Evolutionary conservation across 2,329 filamentous ascomycete species (phyloP).

Genomic region (Sordariomycetes sp.): DNA sequence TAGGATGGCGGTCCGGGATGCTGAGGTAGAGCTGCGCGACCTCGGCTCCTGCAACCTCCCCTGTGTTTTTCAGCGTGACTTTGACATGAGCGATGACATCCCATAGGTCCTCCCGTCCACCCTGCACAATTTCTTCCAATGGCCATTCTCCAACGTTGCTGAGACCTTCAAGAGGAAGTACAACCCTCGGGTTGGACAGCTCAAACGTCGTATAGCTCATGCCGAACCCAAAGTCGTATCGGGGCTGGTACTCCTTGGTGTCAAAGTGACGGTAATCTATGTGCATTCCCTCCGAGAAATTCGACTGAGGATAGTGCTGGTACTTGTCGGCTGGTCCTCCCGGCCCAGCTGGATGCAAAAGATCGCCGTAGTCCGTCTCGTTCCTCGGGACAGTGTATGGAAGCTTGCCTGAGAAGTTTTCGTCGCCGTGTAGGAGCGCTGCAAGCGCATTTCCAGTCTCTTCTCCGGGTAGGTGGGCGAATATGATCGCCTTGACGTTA

Average conservation of each 20-base stretch:
- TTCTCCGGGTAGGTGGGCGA: conserved; percentile 56
- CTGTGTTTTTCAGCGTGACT: conserved; percentile 31
- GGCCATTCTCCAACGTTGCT: conserved; percentile 20
- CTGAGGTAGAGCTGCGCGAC: conserved; percentile 39
- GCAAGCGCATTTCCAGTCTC: conserved; percentile 48
- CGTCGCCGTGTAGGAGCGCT: conserved; percentile 47
- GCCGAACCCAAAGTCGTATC: conserved; percentile 49
- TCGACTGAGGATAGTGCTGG: conserved; percentile 37
- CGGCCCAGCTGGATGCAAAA: conserved; percentile 28
- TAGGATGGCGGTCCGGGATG: conserved; percentile 36
- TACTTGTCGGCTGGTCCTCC: conserved; percentile 41
- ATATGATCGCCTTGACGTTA: conserved; percentile 56
- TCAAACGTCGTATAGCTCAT: conserved; percentile 46
- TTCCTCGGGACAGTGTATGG: conserved; percentile 53
- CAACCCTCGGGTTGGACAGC: conserved; percentile 32
- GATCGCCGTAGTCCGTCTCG: conserved; percentile 42
- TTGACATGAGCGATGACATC: conserved; percentile 30
- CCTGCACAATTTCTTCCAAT: conserved; percentile 26
- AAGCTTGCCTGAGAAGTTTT: conserved; percentile 47
- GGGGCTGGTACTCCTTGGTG: conserved; percentile 32
- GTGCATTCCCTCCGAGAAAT: conserved; percentile 42
- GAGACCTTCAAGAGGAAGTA: conserved; percentile 25
- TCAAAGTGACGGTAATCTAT: conserved; percentile 49
- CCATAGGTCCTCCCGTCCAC: conserved; percentile 38
- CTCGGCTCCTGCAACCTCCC: conserved; percentile 31